Conservation (phyloP, 257 asterid species). For the Mitragyna speciosa region DNA sequence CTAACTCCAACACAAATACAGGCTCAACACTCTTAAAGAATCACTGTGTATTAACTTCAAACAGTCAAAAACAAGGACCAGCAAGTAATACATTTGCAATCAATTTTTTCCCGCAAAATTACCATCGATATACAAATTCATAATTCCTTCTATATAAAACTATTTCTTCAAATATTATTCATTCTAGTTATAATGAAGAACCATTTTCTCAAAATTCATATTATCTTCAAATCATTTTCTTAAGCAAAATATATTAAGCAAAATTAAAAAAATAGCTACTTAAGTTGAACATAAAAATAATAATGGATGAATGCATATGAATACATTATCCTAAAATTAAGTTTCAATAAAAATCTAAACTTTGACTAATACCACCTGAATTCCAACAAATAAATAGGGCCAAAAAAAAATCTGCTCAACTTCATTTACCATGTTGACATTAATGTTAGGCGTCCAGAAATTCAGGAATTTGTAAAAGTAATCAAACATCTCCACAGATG, state of each 20-base stretch:
- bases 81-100: neutral
- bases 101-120: neutral
- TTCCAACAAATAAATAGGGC: neutral
- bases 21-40: neutral
- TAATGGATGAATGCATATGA: neutral
- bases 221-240: neutral
- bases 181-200: neutral
- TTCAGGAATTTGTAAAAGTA: conserved; percentile 73
- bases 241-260: too few species aligned
- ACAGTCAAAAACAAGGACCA: neutral
- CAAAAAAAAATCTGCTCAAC: neutral
- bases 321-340: too few species aligned
- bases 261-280: too few species aligned
- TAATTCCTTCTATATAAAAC: neutral
- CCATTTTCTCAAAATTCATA: neutral
- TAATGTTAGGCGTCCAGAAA: conserved; percentile 59
- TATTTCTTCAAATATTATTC: neutral
- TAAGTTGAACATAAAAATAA: neutral
- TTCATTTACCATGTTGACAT: conserved; percentile 61
- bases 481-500: conserved; percentile 69
- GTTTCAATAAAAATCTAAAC: neutral
- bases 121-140: neutral
- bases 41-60: neutral
- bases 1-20: neutral
- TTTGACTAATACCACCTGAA: neutral